These are phyloP conservation scores for Crithidia sp. DNA, from an alignment of 208 protist species.

Conservation along the genomic window DNA sequence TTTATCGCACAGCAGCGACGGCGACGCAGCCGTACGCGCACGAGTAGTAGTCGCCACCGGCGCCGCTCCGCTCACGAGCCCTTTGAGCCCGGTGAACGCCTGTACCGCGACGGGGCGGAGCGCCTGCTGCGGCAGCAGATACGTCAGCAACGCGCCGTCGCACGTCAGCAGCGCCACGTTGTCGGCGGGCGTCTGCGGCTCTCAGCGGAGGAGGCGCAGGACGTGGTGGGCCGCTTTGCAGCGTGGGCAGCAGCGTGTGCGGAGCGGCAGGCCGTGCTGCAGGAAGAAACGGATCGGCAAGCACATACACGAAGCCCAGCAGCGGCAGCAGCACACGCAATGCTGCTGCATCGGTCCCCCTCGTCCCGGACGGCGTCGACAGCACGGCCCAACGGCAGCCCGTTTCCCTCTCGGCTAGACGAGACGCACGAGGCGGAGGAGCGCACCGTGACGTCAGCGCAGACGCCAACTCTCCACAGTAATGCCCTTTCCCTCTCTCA, in stretches of 20 bases:
- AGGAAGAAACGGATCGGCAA: conserved; percentile 29
- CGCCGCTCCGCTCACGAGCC: conserved; percentile 39
- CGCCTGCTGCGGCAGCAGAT: conserved; percentile 82
- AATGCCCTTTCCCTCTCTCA: neutral
- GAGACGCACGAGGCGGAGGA: neutral
- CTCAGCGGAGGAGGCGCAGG: conserved; percentile 23
- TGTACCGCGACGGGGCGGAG: conserved; percentile 80
- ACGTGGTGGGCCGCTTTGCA: conserved; percentile 56
- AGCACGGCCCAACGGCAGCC: neutral
- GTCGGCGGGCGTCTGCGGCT: conserved; percentile 58
- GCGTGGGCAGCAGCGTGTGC: conserved; percentile 57
- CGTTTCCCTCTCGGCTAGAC: neutral
- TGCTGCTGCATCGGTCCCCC: conserved; percentile 2
- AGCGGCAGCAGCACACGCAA: neutral
- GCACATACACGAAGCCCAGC: neutral
- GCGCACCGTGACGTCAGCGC: neutral
- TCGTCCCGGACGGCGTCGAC: conserved; percentile 3
- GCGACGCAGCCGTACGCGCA: conserved; percentile 11
- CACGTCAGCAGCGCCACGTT: conserved; percentile 25
- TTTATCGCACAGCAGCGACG: conserved; percentile 36
- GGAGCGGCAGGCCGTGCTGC: conserved; percentile 34
- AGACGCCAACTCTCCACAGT: neutral
- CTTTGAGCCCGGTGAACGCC: conserved; percentile 60
- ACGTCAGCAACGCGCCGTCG: conserved; percentile 48
- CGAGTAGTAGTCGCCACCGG: neutral